These are phyloP conservation scores for Arachis stenosperma DNA, from an alignment of 306 rosid genomes.

Conservation along the genomic window DNA sequence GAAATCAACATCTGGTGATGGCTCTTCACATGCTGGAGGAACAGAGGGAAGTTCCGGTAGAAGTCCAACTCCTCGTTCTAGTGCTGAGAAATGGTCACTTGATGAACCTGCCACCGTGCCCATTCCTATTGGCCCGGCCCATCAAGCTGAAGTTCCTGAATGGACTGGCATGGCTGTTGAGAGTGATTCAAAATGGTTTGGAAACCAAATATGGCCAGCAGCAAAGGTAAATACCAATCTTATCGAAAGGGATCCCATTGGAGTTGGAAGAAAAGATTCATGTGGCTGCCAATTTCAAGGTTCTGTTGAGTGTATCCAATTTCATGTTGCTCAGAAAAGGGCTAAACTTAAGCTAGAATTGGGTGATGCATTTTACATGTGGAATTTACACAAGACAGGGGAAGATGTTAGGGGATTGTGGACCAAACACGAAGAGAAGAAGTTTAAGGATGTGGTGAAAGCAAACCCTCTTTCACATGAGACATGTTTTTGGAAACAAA, in stretches of 20 bases:
- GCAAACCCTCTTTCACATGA: conserved; percentile 59
- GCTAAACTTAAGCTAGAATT: conserved; percentile 66
- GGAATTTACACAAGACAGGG: conserved; percentile 74
- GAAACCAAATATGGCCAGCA: conserved; percentile 75
- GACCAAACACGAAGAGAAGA: conserved; percentile 41
- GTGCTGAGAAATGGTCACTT: conserved; percentile 36
- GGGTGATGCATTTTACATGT: conserved; percentile 66
- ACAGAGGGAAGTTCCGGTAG: conserved; percentile 36
- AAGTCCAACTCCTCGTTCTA: conserved; percentile 34
- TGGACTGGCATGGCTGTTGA: conserved; percentile 54
- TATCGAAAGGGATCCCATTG: conserved; percentile 76
- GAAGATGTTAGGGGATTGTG: conserved; percentile 71
- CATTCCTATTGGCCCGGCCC: conserved; percentile 56
- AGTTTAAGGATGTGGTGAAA: conserved; percentile 45
- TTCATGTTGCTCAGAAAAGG: conserved; percentile 70
- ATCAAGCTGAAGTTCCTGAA: conserved; percentile 70
- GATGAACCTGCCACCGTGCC: conserved; percentile 40
- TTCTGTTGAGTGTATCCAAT: conserved; percentile 66
- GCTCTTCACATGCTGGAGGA: conserved; percentile 35
- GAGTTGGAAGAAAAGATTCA: conserved; percentile 70
- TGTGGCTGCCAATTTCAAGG: conserved; percentile 75
- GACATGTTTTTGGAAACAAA: conserved; percentile 61
- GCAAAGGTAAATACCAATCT: conserved; percentile 41
- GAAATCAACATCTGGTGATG: conserved; percentile 41
- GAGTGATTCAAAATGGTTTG: conserved; percentile 62